Evolutionary conservation across 1,284 basidiomycete species (phyloP).

Genomic region (Fomitopsis palustris): DNA sequence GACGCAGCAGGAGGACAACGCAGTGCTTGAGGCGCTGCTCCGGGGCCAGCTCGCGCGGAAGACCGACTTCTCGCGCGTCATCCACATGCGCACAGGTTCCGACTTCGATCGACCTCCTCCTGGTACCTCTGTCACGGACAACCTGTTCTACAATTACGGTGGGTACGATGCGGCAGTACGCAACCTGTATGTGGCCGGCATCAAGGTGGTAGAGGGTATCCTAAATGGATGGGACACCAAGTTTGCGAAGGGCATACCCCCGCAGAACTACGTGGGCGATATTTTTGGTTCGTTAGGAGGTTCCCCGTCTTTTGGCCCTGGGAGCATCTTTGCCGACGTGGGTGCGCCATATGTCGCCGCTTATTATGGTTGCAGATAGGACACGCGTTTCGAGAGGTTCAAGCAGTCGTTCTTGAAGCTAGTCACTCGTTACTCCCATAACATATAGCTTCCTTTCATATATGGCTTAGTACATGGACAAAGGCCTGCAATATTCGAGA

Average conservation of each 20-base stretch:
- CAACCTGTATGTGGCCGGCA: constrained; percentile 28
- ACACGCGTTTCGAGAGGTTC: too few relatives aligned
- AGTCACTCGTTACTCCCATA: too few relatives aligned
- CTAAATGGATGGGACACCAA: constrained; percentile 24
- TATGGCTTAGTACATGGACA: too few relatives aligned
- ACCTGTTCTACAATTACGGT: constrained; percentile 18
- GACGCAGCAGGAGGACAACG: constrained; percentile 50
- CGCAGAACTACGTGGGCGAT: constrained; percentile 31
- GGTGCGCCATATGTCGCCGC: neutral
- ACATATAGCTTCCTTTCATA: too few relatives aligned
- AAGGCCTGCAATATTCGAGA: too few relatives aligned
- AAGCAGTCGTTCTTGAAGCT: too few relatives aligned
- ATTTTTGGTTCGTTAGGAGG: constrained; percentile 10
- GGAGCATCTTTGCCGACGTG: neutral
- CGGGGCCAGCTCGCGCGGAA: constrained; percentile 34
- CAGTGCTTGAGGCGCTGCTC: constrained; percentile 40
- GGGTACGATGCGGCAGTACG: constrained; percentile 22
- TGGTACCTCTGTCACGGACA: constrained; percentile 20
- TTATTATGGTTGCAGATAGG: neutral
- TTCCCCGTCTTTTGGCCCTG: neutral
- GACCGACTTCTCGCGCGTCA: constrained; percentile 42
- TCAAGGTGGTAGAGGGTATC: constrained; percentile 29
- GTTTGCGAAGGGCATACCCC: constrained; percentile 25
- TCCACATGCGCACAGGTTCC: constrained; percentile 42
- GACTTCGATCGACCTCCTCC: constrained; percentile 41